These are phyloP conservation scores for Alternaria sp. DNA, from an alignment of 2,329 filamentous ascomycete species.

Conservation along the genomic window DNA sequence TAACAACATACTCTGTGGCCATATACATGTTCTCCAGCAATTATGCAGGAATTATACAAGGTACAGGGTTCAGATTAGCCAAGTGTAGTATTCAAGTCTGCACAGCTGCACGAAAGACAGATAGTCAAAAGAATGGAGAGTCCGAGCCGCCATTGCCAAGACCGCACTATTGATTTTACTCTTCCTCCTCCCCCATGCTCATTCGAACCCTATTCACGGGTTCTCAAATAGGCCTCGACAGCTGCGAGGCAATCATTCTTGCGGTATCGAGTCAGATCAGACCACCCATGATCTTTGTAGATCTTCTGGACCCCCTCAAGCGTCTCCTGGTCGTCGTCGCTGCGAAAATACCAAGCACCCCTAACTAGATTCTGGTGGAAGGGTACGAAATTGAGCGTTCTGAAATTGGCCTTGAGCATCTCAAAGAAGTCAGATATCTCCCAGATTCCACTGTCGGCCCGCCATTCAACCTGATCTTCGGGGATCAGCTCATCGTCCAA, in stretches of 20 bases:
- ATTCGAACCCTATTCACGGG: too few species aligned
- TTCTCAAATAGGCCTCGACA: neutral
- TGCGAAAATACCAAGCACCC: neutral
- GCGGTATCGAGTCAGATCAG: slow-evolving; percentile 9
- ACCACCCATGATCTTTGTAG: slow-evolving; percentile 22
- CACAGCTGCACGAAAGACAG: neutral
- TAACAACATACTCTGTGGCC: too few species aligned
- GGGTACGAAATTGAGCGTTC: slow-evolving; percentile 20
- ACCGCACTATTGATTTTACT: neutral
- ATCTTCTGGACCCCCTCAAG: slow-evolving; percentile 15
- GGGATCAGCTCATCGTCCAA: slow-evolving; percentile 2
- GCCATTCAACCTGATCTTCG: slow-evolving; percentile 17
- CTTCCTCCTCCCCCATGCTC: neutral
- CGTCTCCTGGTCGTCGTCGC: slow-evolving; percentile 1
- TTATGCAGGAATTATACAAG: neutral
- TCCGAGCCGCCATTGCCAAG: neutral
- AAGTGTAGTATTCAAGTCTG: neutral
- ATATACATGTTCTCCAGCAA: too few species aligned
- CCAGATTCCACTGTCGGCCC: slow-evolving; percentile 16
- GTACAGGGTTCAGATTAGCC: neutral
- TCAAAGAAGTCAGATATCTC: slow-evolving; percentile 24
- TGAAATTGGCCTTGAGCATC: slow-evolving; percentile 19
- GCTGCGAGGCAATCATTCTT: slow-evolving; percentile 16
- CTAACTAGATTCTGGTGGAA: neutral
- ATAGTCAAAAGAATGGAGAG: neutral